phyloP scores from a whole-genome alignment of 2,329 filamentous ascomycete genomes.

The Setomelanomma holmii region DNA sequence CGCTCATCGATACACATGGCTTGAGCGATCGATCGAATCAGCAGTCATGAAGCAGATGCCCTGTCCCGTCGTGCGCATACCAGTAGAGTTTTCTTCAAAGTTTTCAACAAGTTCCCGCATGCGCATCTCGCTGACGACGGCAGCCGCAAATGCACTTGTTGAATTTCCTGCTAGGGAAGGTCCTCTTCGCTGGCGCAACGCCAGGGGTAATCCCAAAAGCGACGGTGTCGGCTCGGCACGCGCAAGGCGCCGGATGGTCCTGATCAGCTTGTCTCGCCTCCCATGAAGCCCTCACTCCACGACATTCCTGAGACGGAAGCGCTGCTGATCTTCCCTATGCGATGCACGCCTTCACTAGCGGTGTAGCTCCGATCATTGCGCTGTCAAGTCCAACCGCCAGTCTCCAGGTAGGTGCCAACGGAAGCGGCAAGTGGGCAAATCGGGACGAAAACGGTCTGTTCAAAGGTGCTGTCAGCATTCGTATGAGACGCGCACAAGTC shows the following conservation, averaged over 20 bases:
- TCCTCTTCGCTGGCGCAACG: slow-evolving; percentile 4
- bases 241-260: slow-evolving; percentile 22
- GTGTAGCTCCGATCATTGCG: neutral
- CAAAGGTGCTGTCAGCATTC: neutral
- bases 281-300: slow-evolving; percentile 13
- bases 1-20: too few relatives aligned
- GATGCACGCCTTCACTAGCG: neutral
- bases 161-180: slow-evolving; percentile 14
- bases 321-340: slow-evolving; percentile 5
- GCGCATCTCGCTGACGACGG: neutral
- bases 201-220: slow-evolving; percentile 18
- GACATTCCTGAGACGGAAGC: slow-evolving; percentile 27
- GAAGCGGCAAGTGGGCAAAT: neutral
- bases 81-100: neutral
- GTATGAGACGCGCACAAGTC: slow-evolving; percentile 6
- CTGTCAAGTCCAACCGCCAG: neutral
- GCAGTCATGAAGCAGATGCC: too few relatives aligned
- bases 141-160: slow-evolving; percentile 7
- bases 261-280: slow-evolving; percentile 19
- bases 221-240: slow-evolving; percentile 34
- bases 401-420: slow-evolving; percentile 4
- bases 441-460: neutral
- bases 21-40: too few relatives aligned
- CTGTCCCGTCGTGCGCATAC: too few relatives aligned
- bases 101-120: neutral